Evolutionary conservation across 352 stramenopile genomes (phyloP), one percentile per base, ranked within the genome.

Genomic region (Globisporangium splendens): DNA sequence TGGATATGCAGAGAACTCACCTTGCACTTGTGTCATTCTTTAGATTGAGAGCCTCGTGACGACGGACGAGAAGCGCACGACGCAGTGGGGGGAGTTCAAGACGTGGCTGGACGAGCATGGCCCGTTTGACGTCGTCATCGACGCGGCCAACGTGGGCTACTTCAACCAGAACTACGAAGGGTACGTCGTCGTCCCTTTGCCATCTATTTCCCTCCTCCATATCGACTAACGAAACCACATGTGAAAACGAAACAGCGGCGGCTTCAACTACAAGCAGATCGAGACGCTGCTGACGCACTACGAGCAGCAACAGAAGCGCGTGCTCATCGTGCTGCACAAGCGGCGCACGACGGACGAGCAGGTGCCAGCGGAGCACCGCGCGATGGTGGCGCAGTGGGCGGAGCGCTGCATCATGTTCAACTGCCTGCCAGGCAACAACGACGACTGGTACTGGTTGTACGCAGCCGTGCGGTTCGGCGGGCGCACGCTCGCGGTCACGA

Each of bases 391-490:
- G 54, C 46, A 65, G 39, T 98, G 93, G 91, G 73, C 77, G 18
- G 54, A 78, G 13, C 69, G 74, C 47, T 70, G 71, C 47, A 67
- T 89, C 15, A 90, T 99, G 66, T 99, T 96, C 80, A 91, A 96
- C 47, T 98, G 96, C 69, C 79, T 89, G 15, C 68, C 62, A 14
- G 93, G 96, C 33, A 98, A 98, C 82, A 99, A 99, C 62, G 97
- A 99, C 82, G 97, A 99, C 86, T 99, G 96, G 96, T 99, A 98
- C 77, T 99, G 97, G 97, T 88, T 99, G 65, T 98, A 98, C 69
- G 95, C 95, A 5, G 94, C 93, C 7, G 82, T 98, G 44, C 89
- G 86, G 61, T 70, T 88, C n/a, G 75, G 86, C 46, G 77, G 76
- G 1, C 77, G 82, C 49, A 89, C 79, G 53, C 67, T 98, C 18